These are phyloP conservation scores for Colletotrichum trifolii DNA, from an alignment of 2,329 filamentous ascomycete species.

Conservation along the genomic window DNA sequence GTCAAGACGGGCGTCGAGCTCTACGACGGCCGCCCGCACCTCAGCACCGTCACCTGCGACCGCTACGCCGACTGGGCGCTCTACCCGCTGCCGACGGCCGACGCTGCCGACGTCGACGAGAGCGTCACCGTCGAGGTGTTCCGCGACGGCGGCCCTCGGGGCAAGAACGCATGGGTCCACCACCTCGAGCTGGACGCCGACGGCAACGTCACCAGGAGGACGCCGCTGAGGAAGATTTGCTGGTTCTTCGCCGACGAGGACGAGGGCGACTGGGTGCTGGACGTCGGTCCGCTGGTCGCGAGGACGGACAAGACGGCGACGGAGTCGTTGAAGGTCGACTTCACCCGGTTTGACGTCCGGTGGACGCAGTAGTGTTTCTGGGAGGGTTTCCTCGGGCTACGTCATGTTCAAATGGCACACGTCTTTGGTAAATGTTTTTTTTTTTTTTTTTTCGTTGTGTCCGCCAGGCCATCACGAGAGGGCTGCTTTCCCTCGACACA, in stretches of 20 bases:
- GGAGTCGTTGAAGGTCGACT: constrained; percentile 68
- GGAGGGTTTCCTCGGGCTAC: no score
- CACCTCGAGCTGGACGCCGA: constrained; percentile 59
- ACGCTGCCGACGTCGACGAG: constrained; percentile 38
- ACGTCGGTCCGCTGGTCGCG: constrained; percentile 75
- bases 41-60: constrained; percentile 79
- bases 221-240: constrained; percentile 76
- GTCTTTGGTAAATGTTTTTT: no score
- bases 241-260: constrained; percentile 73
- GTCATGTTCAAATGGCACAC: no score
- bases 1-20: constrained; percentile 84
- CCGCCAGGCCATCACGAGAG: no score
- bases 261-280: constrained; percentile 63
- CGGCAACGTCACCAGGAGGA: constrained; percentile 49
- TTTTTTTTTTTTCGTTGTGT: no score
- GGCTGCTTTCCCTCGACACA: no score
- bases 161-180: constrained; percentile 77
- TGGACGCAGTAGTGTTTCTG: constrained; percentile 44
- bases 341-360: constrained; percentile 66
- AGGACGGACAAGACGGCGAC: constrained; percentile 65
- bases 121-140: constrained; percentile 55
- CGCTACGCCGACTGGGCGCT: constrained; percentile 82
- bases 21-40: constrained; percentile 69
- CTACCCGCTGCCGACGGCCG: constrained; percentile 55
- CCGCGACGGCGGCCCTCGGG: constrained; percentile 64